Evolutionary conservation across 805 yeast species (phyloP), one percentile per base, ranked within the genome.

Genomic region (Metschnikowia gelsemii): DNA sequence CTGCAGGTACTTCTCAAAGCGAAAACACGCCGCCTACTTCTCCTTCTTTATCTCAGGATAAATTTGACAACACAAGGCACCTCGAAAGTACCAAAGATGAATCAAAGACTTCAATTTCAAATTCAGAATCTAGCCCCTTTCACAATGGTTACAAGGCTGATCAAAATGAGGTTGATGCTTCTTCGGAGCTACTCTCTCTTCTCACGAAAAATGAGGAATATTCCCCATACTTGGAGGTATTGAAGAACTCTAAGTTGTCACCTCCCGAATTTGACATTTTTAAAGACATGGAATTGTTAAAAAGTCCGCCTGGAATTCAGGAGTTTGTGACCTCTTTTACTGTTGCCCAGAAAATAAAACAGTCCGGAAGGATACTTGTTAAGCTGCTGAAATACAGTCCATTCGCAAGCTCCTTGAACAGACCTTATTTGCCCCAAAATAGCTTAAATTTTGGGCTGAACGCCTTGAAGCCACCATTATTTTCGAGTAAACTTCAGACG

Each of bases 301-400:
- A 50, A 35, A 45, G 64, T 17, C 73, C 75, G 4, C 68, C 73
- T 8, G 75, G 75, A 8, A 61, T 70, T 18, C 75, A 70, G 49
- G 68, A 66, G 43, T 60, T 69, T 35, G 62, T 66, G 3, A 50
- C 68, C n/a, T 63, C 71, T 0, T 68, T 61, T 41, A 58, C 69
- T 3, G 61, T 73, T 2, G 58, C 62, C 20, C 58, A 70, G 46
- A 56, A 58, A 29, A 35, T 46, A 8, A 45, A 40, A 8, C 55
- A 57, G 20, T 56, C 50, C 38, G 54, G 54, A 23, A 55, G 54
- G 32, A 42, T 65, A 17, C 56, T 66, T n/a, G 44, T 55, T 12
- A 46, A 40, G 22, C 40, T 44, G 13, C 45, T 42, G 30, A 42
- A 44, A 16, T 58, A 58, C 39, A 53, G 54, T 26, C 64, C 56